These are phyloP conservation scores for Debaryomyces fabryi DNA, from an alignment of 1,139 yeast genomes.

Conservation along the genomic window DNA sequence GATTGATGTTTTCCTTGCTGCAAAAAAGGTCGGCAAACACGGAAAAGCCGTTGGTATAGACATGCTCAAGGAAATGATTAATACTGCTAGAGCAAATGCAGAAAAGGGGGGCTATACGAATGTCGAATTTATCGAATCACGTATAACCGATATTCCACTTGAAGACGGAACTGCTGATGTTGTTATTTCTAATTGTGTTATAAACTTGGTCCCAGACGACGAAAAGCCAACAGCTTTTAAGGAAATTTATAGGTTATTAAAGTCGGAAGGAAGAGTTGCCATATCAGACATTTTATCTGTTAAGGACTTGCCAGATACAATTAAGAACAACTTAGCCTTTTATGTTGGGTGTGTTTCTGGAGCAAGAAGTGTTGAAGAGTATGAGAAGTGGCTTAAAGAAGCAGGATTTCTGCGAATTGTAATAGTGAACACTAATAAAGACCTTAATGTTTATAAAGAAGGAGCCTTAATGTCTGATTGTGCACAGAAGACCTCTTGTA, in stretches of 20 bases:
- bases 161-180: not conserved
- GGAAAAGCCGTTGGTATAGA: conserved; percentile 1
- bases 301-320: not conserved
- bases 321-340: not conserved
- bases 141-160: not conserved
- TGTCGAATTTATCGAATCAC: conserved; percentile 1
- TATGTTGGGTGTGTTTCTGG: conserved; percentile 3
- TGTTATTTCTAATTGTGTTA: conserved; percentile 1
- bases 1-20: conserved; percentile 1
- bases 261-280: not conserved
- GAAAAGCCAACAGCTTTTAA: not conserved
- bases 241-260: not conserved
- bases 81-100: not conserved
- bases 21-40: not conserved
- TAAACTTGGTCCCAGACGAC: conserved; percentile 2
- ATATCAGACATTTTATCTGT: not conserved
- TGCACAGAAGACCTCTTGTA: not conserved
- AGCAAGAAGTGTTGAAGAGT: conserved; percentile 1
- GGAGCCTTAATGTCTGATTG: not conserved
- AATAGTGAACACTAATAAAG: conserved; percentile 1
- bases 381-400: conserved; percentile 3
- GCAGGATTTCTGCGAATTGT: not conserved
- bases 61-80: conserved; percentile 1
- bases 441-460: conserved; percentile 4
- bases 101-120: not conserved